Evolutionary conservation across 345 rosid species (phyloP).

Genomic region (Gossypium bickii): DNA sequence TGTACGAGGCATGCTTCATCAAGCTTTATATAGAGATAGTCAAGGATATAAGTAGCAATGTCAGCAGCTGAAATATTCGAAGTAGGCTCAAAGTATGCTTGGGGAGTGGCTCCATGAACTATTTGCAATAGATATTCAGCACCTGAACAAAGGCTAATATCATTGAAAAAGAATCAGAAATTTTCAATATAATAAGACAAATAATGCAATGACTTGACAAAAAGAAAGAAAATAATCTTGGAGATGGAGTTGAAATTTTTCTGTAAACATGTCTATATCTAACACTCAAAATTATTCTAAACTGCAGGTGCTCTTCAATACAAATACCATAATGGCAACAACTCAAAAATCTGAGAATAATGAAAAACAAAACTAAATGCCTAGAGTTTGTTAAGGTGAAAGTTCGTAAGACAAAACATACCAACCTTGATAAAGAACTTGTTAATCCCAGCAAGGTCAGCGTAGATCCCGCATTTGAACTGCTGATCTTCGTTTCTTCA

Average conservation of each 20-base stretch:
- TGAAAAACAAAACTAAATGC: neutral
- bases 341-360: neutral
- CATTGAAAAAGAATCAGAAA: slow-evolving; percentile 34
- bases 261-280: neutral
- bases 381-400: neutral
- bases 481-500: slow-evolving; percentile 62
- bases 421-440: slow-evolving; percentile 68
- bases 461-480: slow-evolving; percentile 35
- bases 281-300: neutral
- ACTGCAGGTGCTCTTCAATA: too few relatives aligned
- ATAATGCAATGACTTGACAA: neutral
- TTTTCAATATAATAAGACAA: slow-evolving; percentile 17
- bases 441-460: slow-evolving; percentile 86
- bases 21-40: slow-evolving; percentile 67
- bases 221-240: neutral
- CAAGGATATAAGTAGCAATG: slow-evolving; percentile 62
- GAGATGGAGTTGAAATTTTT: neutral
- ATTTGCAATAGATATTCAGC: slow-evolving; percentile 66
- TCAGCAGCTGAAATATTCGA: slow-evolving; percentile 56
- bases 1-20: slow-evolving; percentile 82
- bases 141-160: slow-evolving; percentile 59
- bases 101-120: slow-evolving; percentile 68
- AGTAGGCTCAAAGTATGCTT: slow-evolving; percentile 41
- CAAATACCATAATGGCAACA: neutral
- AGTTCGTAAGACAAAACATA: neutral